These are phyloP conservation scores for Fomitopsis schrenkii DNA, from an alignment of 1,284 basidiomycete genomes.

Conservation along the genomic window DNA sequence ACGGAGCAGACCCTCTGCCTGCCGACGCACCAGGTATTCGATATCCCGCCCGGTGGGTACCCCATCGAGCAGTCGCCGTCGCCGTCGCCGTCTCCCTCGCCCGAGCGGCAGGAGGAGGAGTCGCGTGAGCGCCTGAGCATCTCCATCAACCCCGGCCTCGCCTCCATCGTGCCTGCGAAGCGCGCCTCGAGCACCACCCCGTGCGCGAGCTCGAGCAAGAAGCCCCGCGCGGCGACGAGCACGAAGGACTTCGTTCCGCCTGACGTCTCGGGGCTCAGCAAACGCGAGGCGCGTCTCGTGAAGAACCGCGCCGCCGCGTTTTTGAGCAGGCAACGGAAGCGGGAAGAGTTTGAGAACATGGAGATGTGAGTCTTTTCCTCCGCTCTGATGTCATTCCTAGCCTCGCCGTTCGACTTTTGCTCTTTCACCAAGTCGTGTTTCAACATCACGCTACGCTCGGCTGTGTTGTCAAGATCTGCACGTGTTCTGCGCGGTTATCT, in stretches of 20 bases:
- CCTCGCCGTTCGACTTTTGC: not conserved
- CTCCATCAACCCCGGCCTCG: slow-evolving; percentile 16
- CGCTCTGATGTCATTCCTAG: slow-evolving; percentile 3
- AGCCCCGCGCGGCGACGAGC: slow-evolving; percentile 59
- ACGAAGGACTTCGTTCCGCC: slow-evolving; percentile 85
- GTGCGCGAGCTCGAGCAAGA: slow-evolving; percentile 43
- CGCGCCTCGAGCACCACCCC: slow-evolving; percentile 40
- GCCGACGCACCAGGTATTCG: slow-evolving; percentile 68
- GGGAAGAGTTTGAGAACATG: slow-evolving; percentile 89
- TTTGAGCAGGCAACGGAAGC: slow-evolving; percentile 84
- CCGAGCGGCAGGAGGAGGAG: slow-evolving; percentile 19
- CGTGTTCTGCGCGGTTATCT: not conserved
- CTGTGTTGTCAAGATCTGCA: not conserved
- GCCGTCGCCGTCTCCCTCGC: slow-evolving; percentile 34
- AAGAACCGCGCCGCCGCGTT: slow-evolving; percentile 92
- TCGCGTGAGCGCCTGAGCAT: slow-evolving; percentile 25
- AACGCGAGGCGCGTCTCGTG: slow-evolving; percentile 85
- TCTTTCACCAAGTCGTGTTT: not conserved
- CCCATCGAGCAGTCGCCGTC: slow-evolving; percentile 22
- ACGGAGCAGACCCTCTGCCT: slow-evolving; percentile 51
- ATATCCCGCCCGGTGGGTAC: slow-evolving; percentile 38
- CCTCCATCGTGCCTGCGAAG: slow-evolving; percentile 22
- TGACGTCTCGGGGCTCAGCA: slow-evolving; percentile 83
- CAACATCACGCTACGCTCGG: not conserved
- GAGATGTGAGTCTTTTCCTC: slow-evolving; percentile 61